Base-by-base conservation (phyloP, 2,329 filamentous ascomycete species). In the Plectosphaerella sp. region DNA sequence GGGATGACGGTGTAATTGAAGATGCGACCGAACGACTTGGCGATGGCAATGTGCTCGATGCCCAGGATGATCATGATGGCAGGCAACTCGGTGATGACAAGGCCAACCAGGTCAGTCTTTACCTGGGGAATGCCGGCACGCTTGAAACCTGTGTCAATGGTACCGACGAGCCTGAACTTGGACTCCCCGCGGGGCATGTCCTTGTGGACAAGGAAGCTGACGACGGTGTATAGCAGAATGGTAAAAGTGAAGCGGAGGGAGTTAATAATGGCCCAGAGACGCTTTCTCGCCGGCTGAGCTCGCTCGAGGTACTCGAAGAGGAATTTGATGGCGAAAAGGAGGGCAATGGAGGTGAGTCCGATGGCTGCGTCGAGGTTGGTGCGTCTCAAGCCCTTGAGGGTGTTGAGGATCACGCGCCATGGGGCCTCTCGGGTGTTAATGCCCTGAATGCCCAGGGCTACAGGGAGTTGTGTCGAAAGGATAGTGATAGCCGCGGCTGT, bases 41-140 rank as follows among this genome's bases (percentile, higher is more conserved):
- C 85, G 54, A 93, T 92, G 35, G 89, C 87, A 56, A 92, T 91
- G 63, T 93, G 89, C 67, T 92, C 89, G 51, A 93, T 89, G 15
- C 92, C 77, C 16, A 92, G 71, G 16, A 93, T 88, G 55, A 93
- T 89, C 47, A 89, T 80, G 0, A 86, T 82, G 16, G 86, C 84
- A 0, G 89, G 89, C 7, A 92, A 70, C 54, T 91, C 75, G 24
- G 75, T 74, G 3, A 79, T 70, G 57, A 89, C 82, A 0, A 76
- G 65, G 1, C 67, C 71, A 58, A 91, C 72, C 45, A 91, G 74
- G 1, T 75, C 66, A 0, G 64, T 64, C 54, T 81, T 78, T 45
- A 89, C 70, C 0, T 63, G 70, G 0, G 88, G 87, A 0, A 83
- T 77, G 9, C 73, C 77, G 6, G 84, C 84, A 59, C 84, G 69